Percentiles rank a stretch among this genome's conserved stretches.
These are phyloP conservation scores for Vishniacozyma victoriae DNA, from an alignment of 768 basidiomycete genomes.

Conservation along the genomic window DNA sequence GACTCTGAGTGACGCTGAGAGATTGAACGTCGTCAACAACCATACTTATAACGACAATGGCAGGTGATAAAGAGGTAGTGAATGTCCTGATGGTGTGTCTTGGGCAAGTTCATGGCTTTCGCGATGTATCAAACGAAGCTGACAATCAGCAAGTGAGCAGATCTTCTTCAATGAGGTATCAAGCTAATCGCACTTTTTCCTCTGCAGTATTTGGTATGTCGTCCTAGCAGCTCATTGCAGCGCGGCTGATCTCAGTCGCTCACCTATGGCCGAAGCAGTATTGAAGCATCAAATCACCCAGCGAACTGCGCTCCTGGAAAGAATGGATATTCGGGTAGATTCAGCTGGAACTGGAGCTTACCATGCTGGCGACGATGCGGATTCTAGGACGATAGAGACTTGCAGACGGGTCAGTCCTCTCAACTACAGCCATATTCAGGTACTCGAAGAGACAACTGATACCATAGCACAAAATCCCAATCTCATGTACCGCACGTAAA, in stretches of 20 bases:
- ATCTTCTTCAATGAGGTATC: neutral
- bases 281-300: constrained; percentile 53
- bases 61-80: constrained; percentile 12
- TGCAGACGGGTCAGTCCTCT: constrained; percentile 61
- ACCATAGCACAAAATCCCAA: constrained; percentile 63
- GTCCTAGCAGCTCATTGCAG: neutral
- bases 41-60: neutral
- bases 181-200: neutral
- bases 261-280: constrained; percentile 88
- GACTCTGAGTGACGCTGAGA: neutral
- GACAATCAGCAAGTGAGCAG: constrained; percentile 34
- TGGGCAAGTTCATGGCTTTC: constrained; percentile 24
- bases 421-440: neutral
- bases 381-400: constrained; percentile 62
- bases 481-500: constrained; percentile 64
- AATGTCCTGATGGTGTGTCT: constrained; percentile 45
- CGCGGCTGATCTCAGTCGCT: constrained; percentile 53
- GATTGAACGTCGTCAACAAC: neutral
- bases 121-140: too few species aligned
- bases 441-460: neutral
- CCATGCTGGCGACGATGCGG: constrained; percentile 76
- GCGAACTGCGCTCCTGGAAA: constrained; percentile 32
- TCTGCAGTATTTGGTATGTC: constrained; percentile 24
- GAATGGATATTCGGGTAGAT: constrained; percentile 65
- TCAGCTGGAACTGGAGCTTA: constrained; percentile 81